A percentile compares a stretch with the other conserved stretches of the same genome.
Conservation (phyloP, 352 stramenopile species). For the Globisporangium nagaii region DNA sequence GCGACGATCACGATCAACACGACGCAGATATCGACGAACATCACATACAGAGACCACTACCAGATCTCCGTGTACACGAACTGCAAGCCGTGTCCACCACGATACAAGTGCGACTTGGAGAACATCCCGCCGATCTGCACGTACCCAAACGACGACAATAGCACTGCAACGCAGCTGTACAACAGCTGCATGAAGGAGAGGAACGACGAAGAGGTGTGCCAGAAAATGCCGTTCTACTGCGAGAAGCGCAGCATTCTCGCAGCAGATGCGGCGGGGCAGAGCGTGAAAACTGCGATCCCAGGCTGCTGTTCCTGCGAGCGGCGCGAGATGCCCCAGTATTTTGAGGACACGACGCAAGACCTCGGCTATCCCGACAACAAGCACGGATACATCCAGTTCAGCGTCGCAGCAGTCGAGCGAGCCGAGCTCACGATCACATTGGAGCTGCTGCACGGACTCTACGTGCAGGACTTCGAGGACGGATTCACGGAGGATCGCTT, state of each 20-base stretch:
- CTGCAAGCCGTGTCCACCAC: slow-evolving; percentile 93
- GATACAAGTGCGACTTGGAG: slow-evolving; percentile 85
- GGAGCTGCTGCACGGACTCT: slow-evolving; percentile 93
- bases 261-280: slow-evolving; percentile 18
- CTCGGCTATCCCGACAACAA: slow-evolving; percentile 94
- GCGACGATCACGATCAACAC: slow-evolving; percentile 92
- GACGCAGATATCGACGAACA: slow-evolving; percentile 83
- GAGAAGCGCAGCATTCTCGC: slow-evolving; percentile 24
- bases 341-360: slow-evolving; percentile 55
- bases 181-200: slow-evolving; percentile 36
- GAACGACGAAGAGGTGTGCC: slow-evolving; percentile 36
- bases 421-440: slow-evolving; percentile 88
- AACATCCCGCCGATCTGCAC: slow-evolving; percentile 40
- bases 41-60: slow-evolving; percentile 97
- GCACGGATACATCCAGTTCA: slow-evolving; percentile 91
- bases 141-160: slow-evolving; percentile 59
- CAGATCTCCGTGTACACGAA: slow-evolving; percentile 91
- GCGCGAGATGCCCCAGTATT: slow-evolving; percentile 87
- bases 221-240: slow-evolving; percentile 66
- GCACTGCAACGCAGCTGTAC: slow-evolving; percentile 32
- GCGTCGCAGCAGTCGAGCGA: slow-evolving; percentile 71
- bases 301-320: slow-evolving; percentile 89
- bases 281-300: slow-evolving; percentile 11
- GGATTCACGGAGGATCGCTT: slow-evolving; percentile 75
- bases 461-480: slow-evolving; percentile 88